Evolutionary conservation across 2,329 filamentous ascomycete genomes (phyloP), one percentile per base, ranked within the genome.

Genomic region (Calonectria henricotiae): DNA sequence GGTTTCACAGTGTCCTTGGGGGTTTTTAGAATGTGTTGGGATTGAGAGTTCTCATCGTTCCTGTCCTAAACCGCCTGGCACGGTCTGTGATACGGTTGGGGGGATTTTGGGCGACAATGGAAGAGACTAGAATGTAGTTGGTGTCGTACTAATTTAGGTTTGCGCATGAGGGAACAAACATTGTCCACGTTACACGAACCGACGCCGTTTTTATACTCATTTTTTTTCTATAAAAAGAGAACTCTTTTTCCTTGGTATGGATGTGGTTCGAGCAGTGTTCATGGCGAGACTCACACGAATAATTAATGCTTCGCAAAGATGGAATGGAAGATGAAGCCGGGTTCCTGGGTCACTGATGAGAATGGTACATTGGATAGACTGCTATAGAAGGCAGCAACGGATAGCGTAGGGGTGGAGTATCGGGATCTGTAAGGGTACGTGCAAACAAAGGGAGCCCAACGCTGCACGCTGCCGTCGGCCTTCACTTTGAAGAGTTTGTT

Each of bases 401-500:
- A 46, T 23, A 11, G n/a, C 20, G n/a, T 23, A 8, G 43, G 3
- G 43, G 43, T 46, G 43, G 35, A 35, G 20, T 2, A 17, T 25
- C 3, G 32, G 12, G 20, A 13, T 13, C 20, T 20, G 35, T 6
- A 25, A 58, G 43, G 43, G n/a, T 20, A 20, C 20, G 13, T 30
- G 51, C 51, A 58, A 55, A 58, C 51, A 55, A n/a, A 20, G 47
- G 32, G 37, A 20, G 35, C 32, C 7, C 17, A 58, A 13, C 30
- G 32, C 32, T 58, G 51, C 51, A 58, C 2, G 51, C 17, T 58
- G 32, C 51, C 51, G 51, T 58, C 20, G 32, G 51, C 11, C 23
- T 15, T 41, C 51, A n/a, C 51, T 32, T 41, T 39, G 51, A 58
- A 25, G 6, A 39, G 13, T 58, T 37, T 23, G 13, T 39, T 32